phyloP scores from a whole-genome alignment of 306 rosid species.

The Lathyrus oleraceus region DNA sequence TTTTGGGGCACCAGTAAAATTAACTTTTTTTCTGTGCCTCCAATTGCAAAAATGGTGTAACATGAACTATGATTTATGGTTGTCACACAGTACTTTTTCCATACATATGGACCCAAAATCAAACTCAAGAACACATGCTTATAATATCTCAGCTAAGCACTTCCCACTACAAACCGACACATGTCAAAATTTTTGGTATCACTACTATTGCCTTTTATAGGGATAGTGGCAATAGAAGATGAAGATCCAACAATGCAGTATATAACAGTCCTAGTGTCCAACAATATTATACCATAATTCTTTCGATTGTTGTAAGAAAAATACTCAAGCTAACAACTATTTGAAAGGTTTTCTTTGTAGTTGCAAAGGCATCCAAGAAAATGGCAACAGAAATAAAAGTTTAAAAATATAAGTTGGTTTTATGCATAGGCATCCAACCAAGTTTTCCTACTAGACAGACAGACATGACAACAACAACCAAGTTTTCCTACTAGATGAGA shows the following conservation, averaged over 20 bases:
- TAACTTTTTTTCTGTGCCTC: neutral
- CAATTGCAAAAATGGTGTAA: neutral
- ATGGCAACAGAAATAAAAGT: neutral
- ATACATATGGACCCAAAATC: neutral
- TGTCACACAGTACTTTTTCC: neutral
- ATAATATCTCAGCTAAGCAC: neutral
- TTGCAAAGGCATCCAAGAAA: neutral
- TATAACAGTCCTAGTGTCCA: neutral
- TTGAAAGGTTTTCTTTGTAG: neutral
- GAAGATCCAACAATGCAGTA: neutral
- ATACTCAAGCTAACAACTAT: neutral
- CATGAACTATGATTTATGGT: conserved; percentile 3
- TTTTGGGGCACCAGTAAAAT: neutral
- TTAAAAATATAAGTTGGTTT: neutral
- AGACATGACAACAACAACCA: neutral
- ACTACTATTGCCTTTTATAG: neutral
- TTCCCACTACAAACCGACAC: neutral
- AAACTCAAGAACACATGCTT: neutral
- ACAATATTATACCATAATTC: conserved; percentile 1
- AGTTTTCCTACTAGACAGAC: neutral
- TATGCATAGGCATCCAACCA: neutral
- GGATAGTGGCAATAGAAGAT: neutral
- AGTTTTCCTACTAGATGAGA: neutral
- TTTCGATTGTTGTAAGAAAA: neutral
- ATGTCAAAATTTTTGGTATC: neutral